Percentiles rank a stretch among this genome's conserved stretches.
These are phyloP conservation scores for Cyclotella baltica DNA, from an alignment of 108 stramenopile species.

Conservation along the genomic window DNA sequence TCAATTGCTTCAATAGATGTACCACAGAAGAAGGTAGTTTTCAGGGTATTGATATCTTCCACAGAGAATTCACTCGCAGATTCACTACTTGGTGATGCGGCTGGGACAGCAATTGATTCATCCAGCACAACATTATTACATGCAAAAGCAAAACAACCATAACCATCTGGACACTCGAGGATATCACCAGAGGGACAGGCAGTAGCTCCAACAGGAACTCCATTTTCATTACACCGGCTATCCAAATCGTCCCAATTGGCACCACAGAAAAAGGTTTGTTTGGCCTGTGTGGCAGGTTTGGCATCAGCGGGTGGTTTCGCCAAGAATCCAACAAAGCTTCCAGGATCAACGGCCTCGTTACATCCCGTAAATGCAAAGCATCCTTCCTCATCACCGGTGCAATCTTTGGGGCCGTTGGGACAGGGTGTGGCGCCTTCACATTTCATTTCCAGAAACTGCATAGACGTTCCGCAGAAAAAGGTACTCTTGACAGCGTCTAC, in stretches of 20 bases:
- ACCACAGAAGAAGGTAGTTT: slow-evolving; percentile 50
- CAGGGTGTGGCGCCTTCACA: slow-evolving; percentile 55
- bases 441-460: slow-evolving; percentile 54
- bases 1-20: slow-evolving; percentile 33
- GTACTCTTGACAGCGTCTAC: slow-evolving; percentile 44
- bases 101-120: slow-evolving; percentile 18
- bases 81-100: slow-evolving; percentile 10
- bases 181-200: slow-evolving; percentile 53
- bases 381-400: slow-evolving; percentile 33
- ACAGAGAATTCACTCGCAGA: slow-evolving; percentile 22
- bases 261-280: slow-evolving; percentile 39
- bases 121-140: slow-evolving; percentile 21
- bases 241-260: slow-evolving; percentile 45
- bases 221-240: slow-evolving; percentile 38
- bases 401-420: slow-evolving; percentile 52
- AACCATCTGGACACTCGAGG: slow-evolving; percentile 42
- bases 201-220: slow-evolving; percentile 38
- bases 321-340: slow-evolving; percentile 52
- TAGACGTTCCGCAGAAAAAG: slow-evolving; percentile 49
- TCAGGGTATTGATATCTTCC: slow-evolving; percentile 33
- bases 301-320: slow-evolving; percentile 24
- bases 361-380: slow-evolving; percentile 58
- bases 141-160: slow-evolving; percentile 51
- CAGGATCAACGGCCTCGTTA: slow-evolving; percentile 47
- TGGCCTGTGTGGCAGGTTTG: slow-evolving; percentile 1